These are phyloP conservation scores for Mucor ambiguus DNA, from an alignment of 371 early-diverging fungal species.

Conservation along the genomic window DNA sequence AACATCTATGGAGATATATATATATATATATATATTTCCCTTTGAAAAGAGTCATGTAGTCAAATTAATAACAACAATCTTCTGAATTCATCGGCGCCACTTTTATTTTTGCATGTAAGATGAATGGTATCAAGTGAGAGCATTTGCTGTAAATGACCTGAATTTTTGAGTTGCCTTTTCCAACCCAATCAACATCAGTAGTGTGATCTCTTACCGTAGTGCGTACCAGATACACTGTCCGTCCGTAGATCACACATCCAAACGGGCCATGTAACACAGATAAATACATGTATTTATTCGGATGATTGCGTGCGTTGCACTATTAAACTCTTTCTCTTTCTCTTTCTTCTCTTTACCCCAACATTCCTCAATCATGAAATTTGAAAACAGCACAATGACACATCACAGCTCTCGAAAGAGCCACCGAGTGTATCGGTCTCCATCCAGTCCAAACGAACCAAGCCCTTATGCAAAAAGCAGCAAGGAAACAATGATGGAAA, in stretches of 20 bases:
- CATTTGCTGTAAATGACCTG: background rate
- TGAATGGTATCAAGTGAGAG: slow-evolving; percentile 6
- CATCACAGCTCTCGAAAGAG: slow-evolving; percentile 15
- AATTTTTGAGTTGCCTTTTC: background rate
- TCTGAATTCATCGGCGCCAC: background rate
- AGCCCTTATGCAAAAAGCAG: slow-evolving; percentile 12
- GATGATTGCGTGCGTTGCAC: background rate
- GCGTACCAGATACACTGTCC: background rate
- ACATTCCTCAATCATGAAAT: background rate
- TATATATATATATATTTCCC: background rate
- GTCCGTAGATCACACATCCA: slow-evolving; percentile 3
- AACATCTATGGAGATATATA: background rate
- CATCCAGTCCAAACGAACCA: slow-evolving; percentile 8
- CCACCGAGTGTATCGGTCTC: slow-evolving; percentile 17
- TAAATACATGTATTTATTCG: slow-evolving; percentile 5
- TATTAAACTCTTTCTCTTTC: background rate
- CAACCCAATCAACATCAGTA: background rate
- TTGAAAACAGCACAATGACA: background rate
- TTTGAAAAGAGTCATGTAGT: background rate
- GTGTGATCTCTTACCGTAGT: slow-evolving; percentile 4
- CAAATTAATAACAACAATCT: background rate
- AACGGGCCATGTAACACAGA: slow-evolving; percentile 1
- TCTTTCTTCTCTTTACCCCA: slow-evolving; percentile 4
- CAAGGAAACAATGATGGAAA: slow-evolving; percentile 14
- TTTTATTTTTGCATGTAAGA: background rate